Evolutionary conservation across 495 filamentous ascomycete genomes (phyloP).

Genomic region (Chaetomium cochliodes): DNA sequence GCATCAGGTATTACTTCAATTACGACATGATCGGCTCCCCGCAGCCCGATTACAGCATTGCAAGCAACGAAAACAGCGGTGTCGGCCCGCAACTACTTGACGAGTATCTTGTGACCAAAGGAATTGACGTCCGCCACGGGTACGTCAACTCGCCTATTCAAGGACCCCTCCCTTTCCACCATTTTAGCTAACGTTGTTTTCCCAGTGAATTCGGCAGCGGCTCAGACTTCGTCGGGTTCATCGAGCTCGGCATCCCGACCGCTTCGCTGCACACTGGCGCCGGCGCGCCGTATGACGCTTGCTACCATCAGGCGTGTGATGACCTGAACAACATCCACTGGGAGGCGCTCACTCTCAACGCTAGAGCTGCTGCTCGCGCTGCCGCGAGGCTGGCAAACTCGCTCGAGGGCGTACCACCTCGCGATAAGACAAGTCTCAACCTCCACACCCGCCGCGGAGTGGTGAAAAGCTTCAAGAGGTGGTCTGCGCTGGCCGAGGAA

Average conservation of each 20-base stretch:
- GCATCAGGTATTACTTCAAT: conserved; percentile 68
- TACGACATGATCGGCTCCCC: conserved; percentile 78
- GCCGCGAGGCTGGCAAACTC: conserved; percentile 51
- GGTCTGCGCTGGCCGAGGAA: conserved; percentile 23
- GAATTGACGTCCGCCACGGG: conserved; percentile 31
- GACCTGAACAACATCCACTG: conserved; percentile 58
- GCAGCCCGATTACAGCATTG: conserved; percentile 63
- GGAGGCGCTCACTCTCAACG: conserved; percentile 58
- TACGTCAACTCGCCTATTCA: conserved; percentile 1
- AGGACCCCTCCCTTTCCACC: background rate
- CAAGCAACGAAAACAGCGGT: conserved; percentile 42
- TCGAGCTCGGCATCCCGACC: conserved; percentile 57
- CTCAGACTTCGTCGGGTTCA: conserved; percentile 67
- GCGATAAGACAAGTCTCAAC: conserved; percentile 27
- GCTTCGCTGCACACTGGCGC: conserved; percentile 67
- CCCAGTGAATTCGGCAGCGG: conserved; percentile 55
- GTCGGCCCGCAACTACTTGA: conserved; percentile 32
- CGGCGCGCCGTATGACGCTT: conserved; percentile 56
- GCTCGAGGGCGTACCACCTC: conserved; percentile 43
- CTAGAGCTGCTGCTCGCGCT: conserved; percentile 57
- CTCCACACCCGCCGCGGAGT: conserved; percentile 24
- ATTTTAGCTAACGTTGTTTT: conserved; percentile 21
- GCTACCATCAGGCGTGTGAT: conserved; percentile 64
- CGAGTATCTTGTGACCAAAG: conserved; percentile 35
- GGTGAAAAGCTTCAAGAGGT: conserved; percentile 20